These are phyloP conservation scores for Aspergillus coremiiformis DNA, from an alignment of 495 filamentous ascomycete species.

Conservation along the genomic window DNA sequence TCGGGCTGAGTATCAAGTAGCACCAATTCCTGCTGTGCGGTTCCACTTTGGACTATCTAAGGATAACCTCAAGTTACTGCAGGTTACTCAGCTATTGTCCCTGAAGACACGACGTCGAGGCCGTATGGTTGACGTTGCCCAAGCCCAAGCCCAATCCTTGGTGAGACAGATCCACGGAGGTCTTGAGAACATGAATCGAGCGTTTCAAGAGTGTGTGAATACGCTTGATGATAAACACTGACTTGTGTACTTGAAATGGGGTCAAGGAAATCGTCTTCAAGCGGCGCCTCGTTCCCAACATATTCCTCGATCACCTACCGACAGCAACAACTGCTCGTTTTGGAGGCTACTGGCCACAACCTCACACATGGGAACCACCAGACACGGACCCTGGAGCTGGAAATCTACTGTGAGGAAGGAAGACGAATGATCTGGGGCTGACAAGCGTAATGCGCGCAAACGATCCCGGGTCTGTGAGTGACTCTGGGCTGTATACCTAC, in stretches of 20 bases:
- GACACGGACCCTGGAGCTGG: constrained; percentile 6
- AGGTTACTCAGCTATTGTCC: not conserved
- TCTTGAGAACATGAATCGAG: not conserved
- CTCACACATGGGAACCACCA: constrained; percentile 8
- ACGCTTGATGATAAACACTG: not conserved
- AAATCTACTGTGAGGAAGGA: constrained; percentile 7
- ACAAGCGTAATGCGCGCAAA: no score
- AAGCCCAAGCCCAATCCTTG: constrained; percentile 1
- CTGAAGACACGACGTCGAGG: not conserved
- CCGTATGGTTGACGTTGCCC: not conserved
- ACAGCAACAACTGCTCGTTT: not conserved
- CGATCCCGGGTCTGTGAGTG: no score
- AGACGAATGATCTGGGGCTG: no score
- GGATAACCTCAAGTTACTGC: not conserved
- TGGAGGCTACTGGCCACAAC: constrained; percentile 2
- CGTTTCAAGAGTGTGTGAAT: not conserved
- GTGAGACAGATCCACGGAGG: constrained; percentile 3
- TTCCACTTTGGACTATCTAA: not conserved
- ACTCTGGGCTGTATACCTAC: no score
- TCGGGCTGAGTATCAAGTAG: not conserved
- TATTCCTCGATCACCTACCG: not conserved
- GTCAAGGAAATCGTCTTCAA: not conserved
- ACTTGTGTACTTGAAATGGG: not conserved
- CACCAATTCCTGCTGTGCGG: not conserved
- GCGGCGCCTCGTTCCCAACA: not conserved